Conservation (phyloP, 352 stramenopile genomes). For the Pythium myriotylum region DNA sequence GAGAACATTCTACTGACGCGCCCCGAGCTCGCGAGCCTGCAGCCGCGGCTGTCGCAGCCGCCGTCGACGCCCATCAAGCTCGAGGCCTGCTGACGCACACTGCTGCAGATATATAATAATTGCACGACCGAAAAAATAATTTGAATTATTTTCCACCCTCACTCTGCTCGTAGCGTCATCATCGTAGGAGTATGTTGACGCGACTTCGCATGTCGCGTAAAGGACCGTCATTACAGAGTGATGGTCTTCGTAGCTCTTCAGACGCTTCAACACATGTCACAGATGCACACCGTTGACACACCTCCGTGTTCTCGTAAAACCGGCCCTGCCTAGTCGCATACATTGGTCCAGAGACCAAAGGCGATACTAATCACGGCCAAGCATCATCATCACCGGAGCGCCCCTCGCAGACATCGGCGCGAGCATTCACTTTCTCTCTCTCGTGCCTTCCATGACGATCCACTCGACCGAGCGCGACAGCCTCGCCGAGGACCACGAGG, state of each 20-base stretch:
- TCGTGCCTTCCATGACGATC: no score
- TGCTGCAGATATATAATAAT: no score
- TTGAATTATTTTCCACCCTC: neutral
- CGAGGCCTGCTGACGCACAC: slow-evolving; percentile 9
- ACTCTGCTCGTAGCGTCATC: neutral
- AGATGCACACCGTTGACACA: no score
- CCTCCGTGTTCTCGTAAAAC: no score
- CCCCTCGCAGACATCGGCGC: no score
- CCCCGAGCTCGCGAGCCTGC: neutral
- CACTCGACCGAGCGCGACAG: slow-evolving; percentile 1
- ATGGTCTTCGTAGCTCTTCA: neutral
- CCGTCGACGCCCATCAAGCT: slow-evolving; percentile 3
- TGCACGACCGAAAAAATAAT: no score
- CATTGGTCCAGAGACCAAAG: no score
- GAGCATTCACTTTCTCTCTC: no score
- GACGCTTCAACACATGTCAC: no score
- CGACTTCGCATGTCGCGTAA: neutral
- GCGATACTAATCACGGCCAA: no score
- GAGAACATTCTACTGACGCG: slow-evolving; percentile 12
- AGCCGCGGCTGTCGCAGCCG: neutral
- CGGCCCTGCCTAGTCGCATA: no score
- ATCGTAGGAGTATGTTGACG: neutral
- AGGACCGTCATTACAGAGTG: neutral
- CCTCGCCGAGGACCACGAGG: slow-evolving; percentile 9
- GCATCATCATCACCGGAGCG: no score